Evolutionary conservation across 2,329 filamentous ascomycete genomes (phyloP), one percentile per base, ranked within the genome.

Genomic region (Fusarium ramigenum): DNA sequence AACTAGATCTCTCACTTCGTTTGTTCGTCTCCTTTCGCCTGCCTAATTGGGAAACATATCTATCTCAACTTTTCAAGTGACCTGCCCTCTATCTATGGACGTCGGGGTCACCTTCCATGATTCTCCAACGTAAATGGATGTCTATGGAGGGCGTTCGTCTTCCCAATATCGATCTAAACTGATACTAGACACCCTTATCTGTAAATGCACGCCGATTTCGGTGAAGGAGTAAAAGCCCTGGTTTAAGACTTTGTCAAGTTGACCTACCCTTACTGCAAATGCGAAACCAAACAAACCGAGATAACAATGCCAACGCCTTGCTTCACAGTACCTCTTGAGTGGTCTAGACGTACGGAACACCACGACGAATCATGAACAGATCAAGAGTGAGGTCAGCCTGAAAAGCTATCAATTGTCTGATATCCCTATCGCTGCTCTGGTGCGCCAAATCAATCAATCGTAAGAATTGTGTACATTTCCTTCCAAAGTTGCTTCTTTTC

Each of bases 381-480:
- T 56, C 25, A 53, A 47, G 28, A 50, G 43, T 32, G 37, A 43
- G 63, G 61, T 53, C 60, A 68, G 61, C 63, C 16, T 60, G 61
- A 58, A 63, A 68, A 63, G 47, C 47, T 69, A 74, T 66, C 64
- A 70, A 64, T 60, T 65, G 37, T 49, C 57, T 61, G 60, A 66
- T 66, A 64, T 66, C 66, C 61, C 49, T 69, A 61, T 75, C 61
- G 64, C 69, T 72, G 49, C 50, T 68, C 60, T 61, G 52, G 50
- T 76, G 70, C 67, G 63, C 66, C 62, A 74, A 70, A 66, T 69
- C 69, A 69, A 54, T 69, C 65, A 69, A 66, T 63, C 63, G 57
- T 73, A 52, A 73, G 59, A 74, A 62, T 68, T 73, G 72, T 65
- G 66, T 65, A 69, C 53, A 76, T 75, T 63, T 69, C 56, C 63